Evolutionary conservation across 208 protist species (phyloP), one percentile per base, ranked within the genome.

Genomic region (Naegleria gruberi): DNA sequence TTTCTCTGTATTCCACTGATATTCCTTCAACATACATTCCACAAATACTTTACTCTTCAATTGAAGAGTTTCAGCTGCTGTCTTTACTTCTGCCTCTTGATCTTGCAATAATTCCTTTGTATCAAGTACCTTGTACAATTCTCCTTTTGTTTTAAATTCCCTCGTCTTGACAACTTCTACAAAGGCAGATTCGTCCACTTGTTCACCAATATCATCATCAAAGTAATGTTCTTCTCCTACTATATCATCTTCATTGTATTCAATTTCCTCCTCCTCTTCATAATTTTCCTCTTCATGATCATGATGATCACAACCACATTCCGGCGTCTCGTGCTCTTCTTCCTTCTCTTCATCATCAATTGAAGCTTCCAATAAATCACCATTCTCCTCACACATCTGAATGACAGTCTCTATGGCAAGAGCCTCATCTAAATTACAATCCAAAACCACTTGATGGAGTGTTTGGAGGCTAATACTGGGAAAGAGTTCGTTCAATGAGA

Each of bases 1-100:
- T 44, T 83, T 83, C 40, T 83, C 77, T 44, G n/a, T n/a, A 44
- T 83, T 83, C 77, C 77, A 83, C 2, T 43, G n/a, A 83, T 83
- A 83, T 44, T 19, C 37, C 26, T 83, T 83, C 37, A 83, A 44
- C 37, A 83, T 23, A 26, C 10, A 19, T 44, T 83, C n/a, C 0
- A 83, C 37, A 83, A 37, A 83, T 26, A 44, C 0, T 44, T 17
- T 83, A 44, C n/a, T 41, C 44, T 83, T 83, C 37, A 41, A 23
- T 41, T 83, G 40, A 44, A 83, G 23, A 1, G 77, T 44, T 17
- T 83, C 77, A 19, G 12, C 15, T 6, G 30, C 37, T 44, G 42
- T 10, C 26, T 41, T 83, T 12, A 44, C n/a, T 15, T 83, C 40
- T 10, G 2, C 0, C 26, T 83, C 77, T 44, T 83, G 40, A 83